Evolutionary conservation across 768 basidiomycete species (phyloP), one percentile per base, ranked within the genome.

Genomic region (Termitomyces sp.): DNA sequence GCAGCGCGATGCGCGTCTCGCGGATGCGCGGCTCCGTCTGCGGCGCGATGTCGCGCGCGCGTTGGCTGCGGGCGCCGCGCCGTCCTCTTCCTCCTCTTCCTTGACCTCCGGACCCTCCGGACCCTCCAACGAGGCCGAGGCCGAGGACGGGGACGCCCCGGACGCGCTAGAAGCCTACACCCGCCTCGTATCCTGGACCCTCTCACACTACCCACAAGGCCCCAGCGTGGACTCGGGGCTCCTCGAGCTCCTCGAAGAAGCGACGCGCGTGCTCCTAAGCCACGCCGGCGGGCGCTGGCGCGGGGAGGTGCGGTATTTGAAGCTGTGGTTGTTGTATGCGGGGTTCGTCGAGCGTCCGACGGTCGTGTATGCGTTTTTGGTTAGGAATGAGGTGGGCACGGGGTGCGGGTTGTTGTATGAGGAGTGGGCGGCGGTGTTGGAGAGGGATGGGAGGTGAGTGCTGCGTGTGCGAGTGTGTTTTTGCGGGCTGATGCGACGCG

Each of bases 171-270:
- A 95, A 61, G 89, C 91, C 1, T 96, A 95, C 66, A 86, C 84
- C 66, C 80, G 82, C 61, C 86, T 98, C 64, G 88, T 98, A 54
- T 82, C 89, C 53, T 98, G 95, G 91, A 95, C 91, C 0, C 75
- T 95, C 46, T 93, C 96, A 70, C 94, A 93, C 71, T 96, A 98
- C 69, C 95, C 96, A 0, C 89, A 97, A 60, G 95, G 95, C 5
- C 88, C 91, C 58, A 91, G 88, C 52, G 88, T 88, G 1, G 89
- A 94, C 68, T 93, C 91, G 13, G 91, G 93, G 35, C 80, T 98
- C n/a, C 77, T 98, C 18, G 95, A 96, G 59, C 78, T 98, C 3
- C 74, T 99, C 7, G 97, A 99, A 69, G 91, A 93, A 68, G 91
- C 93, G 16, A 97, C 97, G 1, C 78, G 95, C 35, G 82, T 87